Percentiles rank a stretch among this genome's conserved stretches.
These are phyloP conservation scores for Paraconiothyrium sp. DNA, from an alignment of 2,329 filamentous ascomycete species.

Conservation along the genomic window DNA sequence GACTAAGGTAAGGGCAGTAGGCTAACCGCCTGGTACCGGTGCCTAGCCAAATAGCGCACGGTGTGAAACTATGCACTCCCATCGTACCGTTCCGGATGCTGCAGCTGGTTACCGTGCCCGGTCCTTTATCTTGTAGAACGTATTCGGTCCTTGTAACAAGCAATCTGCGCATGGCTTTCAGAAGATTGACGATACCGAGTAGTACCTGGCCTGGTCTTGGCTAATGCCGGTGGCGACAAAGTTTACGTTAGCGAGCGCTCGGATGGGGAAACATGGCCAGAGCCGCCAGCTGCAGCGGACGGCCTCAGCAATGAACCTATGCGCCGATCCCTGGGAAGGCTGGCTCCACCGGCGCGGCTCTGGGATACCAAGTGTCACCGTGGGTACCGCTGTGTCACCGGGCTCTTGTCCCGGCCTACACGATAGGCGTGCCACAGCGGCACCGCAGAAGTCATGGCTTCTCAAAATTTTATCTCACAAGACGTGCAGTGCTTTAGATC, in stretches of 20 bases:
- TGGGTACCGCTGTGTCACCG: conserved; percentile 39
- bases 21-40: conserved; percentile 27
- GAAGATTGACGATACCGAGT: background rate
- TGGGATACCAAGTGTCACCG: conserved; percentile 43
- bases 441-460: conserved; percentile 26
- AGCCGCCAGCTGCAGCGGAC: conserved; percentile 39
- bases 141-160: no score
- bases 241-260: conserved; percentile 32
- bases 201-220: background rate
- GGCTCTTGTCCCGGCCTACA: conserved; percentile 20
- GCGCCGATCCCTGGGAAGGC: conserved; percentile 31
- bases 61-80: conserved; percentile 30
- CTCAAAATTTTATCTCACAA: conserved; percentile 32
- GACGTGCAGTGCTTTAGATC: conserved; percentile 17
- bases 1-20: conserved; percentile 25
- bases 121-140: background rate
- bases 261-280: conserved; percentile 40
- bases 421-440: conserved; percentile 10
- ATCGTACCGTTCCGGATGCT: conserved; percentile 15
- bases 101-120: conserved; percentile 17
- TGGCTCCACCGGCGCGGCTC: conserved; percentile 38
- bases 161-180: background rate
- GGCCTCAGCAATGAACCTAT: conserved; percentile 32
- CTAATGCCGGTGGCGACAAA: background rate
- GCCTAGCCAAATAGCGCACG: conserved; percentile 28